Evolutionary conservation across 164 flowering plant genomes (phyloP).

Genomic region (Dillenia turbinata): DNA sequence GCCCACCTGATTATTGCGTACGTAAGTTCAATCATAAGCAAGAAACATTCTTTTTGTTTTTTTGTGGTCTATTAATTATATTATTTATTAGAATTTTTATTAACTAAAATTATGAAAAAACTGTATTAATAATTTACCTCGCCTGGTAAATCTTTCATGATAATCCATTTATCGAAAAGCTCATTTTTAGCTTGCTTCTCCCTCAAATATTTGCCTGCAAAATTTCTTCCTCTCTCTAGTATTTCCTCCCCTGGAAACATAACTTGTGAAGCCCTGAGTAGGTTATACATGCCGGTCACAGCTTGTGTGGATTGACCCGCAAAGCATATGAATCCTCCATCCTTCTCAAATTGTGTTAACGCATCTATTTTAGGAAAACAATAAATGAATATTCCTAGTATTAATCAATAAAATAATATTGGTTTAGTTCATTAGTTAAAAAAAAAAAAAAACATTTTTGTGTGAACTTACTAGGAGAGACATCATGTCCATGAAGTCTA

Average conservation of each 20-base stretch:
- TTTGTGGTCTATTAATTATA: background rate
- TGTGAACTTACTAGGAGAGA: constrained; percentile 55
- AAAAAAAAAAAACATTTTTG: background rate
- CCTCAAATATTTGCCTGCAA: constrained; percentile 48
- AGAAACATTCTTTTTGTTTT: too few relatives aligned
- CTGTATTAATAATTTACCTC: constrained; percentile 44
- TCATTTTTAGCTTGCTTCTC: constrained; percentile 50
- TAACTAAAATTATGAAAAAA: too few relatives aligned
- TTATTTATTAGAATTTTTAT: background rate
- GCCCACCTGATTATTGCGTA: constrained; percentile 43
- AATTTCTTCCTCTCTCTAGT: constrained; percentile 56
- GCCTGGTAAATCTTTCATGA: constrained; percentile 75
- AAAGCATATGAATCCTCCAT: constrained; percentile 70
- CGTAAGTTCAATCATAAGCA: background rate
- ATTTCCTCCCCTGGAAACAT: constrained; percentile 64
- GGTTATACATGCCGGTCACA: constrained; percentile 77
- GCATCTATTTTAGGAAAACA: constrained; percentile 38
- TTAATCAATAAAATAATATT: background rate
- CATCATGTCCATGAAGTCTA: constrained; percentile 67
- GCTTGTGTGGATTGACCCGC: constrained; percentile 76
- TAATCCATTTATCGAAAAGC: constrained; percentile 87
- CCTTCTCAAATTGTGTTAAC: constrained; percentile 60
- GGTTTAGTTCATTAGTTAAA: background rate
- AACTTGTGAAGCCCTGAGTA: constrained; percentile 72
- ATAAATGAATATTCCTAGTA: background rate